A percentile compares a stretch with the other conserved stretches of the same genome.
Conservation (phyloP, 1,284 basidiomycete species). For the Tetrapyrgos nigripes region DNA sequence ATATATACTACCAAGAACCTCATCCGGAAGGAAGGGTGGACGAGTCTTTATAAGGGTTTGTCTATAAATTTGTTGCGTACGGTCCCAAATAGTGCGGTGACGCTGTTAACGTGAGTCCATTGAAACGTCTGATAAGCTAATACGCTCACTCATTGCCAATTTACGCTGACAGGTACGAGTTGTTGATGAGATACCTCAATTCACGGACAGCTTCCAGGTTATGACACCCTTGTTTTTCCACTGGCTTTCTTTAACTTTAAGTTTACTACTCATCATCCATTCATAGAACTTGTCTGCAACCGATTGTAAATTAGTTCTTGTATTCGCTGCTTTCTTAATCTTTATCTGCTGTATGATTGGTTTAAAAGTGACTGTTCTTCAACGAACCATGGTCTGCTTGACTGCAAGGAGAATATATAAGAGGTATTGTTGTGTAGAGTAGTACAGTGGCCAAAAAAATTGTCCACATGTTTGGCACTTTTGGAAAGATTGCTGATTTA, state of each 20-base stretch:
- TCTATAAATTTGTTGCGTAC: constrained; percentile 92
- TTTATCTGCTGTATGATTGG: no score
- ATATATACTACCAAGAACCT: constrained; percentile 78
- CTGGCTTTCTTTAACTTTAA: neutral
- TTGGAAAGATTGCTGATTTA: no score
- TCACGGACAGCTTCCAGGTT: constrained; percentile 27
- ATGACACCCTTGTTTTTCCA: neutral
- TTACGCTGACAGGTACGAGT: constrained; percentile 56
- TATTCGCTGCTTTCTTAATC: no score
- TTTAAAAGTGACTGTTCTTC: no score
- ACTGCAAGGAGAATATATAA: no score
- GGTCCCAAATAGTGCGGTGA: constrained; percentile 93
- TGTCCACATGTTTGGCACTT: no score
- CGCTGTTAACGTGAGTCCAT: constrained; percentile 92
- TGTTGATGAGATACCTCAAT: constrained; percentile 69
- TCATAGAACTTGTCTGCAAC: no score
- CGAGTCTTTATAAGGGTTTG: constrained; percentile 87
- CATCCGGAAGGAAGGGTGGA: constrained; percentile 83
- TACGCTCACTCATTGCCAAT: constrained; percentile 1
- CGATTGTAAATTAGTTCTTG: no score
- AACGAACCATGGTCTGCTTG: no score
- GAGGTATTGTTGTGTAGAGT: no score
- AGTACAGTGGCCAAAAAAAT: no score
- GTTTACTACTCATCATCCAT: no score
- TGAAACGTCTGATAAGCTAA: constrained; percentile 5